phyloP scores from a whole-genome alignment of 768 basidiomycete genomes.

The Saitozyma sp. region DNA sequence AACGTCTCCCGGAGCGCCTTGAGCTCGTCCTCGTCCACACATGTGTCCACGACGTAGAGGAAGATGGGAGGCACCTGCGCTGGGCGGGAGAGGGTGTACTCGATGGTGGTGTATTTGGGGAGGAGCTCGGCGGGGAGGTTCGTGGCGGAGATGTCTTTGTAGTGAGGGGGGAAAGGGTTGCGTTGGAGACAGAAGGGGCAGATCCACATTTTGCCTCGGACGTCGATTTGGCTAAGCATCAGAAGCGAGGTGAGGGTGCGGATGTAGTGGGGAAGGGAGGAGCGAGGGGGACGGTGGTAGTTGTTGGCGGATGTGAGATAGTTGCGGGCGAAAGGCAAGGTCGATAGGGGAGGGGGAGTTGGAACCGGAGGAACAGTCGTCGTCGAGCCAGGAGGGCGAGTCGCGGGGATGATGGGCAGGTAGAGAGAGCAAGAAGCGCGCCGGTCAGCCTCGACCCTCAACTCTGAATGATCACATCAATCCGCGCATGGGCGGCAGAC shows the following conservation, averaged over 20 bases:
- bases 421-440: too few relatives aligned
- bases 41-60: slow-evolving; percentile 95
- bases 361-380: too few relatives aligned
- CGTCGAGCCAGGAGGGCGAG: too few relatives aligned
- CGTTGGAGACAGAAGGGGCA: slow-evolving; percentile 97
- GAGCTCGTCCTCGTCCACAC: slow-evolving; percentile 85
- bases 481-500: too few relatives aligned
- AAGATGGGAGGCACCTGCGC: slow-evolving; percentile 93
- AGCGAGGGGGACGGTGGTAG: background rate
- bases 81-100: slow-evolving; percentile 93
- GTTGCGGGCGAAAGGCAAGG: background rate
- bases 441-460: too few relatives aligned
- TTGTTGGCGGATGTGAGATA: slow-evolving; percentile 10
- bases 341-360: too few relatives aligned
- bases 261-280: background rate
- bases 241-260: too few relatives aligned
- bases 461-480: too few relatives aligned
- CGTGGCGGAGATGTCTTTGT: slow-evolving; percentile 96
- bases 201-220: slow-evolving; percentile 98
- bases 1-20: slow-evolving; percentile 94
- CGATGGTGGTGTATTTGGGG: slow-evolving; percentile 98
- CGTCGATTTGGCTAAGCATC: slow-evolving; percentile 83
- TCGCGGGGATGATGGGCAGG: too few relatives aligned
- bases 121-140: slow-evolving; percentile 94
- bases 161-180: slow-evolving; percentile 96